Percentiles rank a stretch among this genome's conserved stretches.
These are phyloP conservation scores for Yarrowia sp. DNA, from an alignment of 805 yeast genomes.

Conservation along the genomic window DNA sequence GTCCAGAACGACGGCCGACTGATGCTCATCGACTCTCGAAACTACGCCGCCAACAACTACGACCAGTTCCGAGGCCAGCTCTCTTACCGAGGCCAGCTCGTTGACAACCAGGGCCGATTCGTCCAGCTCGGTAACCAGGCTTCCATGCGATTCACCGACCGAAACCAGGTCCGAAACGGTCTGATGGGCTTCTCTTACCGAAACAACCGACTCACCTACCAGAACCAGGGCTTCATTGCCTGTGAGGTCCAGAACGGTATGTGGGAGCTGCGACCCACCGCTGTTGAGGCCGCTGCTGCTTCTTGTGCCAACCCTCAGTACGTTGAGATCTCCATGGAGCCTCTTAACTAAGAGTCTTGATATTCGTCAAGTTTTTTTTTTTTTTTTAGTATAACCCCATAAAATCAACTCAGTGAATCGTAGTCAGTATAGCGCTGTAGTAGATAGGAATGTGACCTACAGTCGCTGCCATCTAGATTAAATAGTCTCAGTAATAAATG, in stretches of 20 bases:
- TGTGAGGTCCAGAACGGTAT: constrained; percentile 18
- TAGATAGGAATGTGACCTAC: too few relatives aligned
- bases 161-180: constrained; percentile 22
- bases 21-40: constrained; percentile 1
- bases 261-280: constrained; percentile 21
- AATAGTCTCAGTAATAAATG: too few relatives aligned
- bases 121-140: constrained; percentile 22
- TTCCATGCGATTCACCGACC: constrained; percentile 18
- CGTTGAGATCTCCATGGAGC: constrained; percentile 23
- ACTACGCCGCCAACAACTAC: neutral
- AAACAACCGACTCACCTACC: constrained; percentile 2
- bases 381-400: neutral
- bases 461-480: too few relatives aligned
- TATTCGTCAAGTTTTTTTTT: neutral
- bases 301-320: constrained; percentile 11
- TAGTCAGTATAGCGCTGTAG: too few relatives aligned
- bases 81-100: constrained; percentile 23
- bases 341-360: constrained; percentile 14
- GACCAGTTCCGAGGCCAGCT: constrained; percentile 20
- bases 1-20: constrained; percentile 13
- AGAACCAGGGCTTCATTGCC: constrained; percentile 23
- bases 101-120: constrained; percentile 18
- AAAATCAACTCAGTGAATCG: too few relatives aligned
- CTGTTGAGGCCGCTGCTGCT: constrained; percentile 16
- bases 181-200: constrained; percentile 13